Evolutionary conservation across 2,329 filamentous ascomycete genomes (phyloP), one percentile per base, ranked within the genome.

Genomic region (Diaporthe citri): DNA sequence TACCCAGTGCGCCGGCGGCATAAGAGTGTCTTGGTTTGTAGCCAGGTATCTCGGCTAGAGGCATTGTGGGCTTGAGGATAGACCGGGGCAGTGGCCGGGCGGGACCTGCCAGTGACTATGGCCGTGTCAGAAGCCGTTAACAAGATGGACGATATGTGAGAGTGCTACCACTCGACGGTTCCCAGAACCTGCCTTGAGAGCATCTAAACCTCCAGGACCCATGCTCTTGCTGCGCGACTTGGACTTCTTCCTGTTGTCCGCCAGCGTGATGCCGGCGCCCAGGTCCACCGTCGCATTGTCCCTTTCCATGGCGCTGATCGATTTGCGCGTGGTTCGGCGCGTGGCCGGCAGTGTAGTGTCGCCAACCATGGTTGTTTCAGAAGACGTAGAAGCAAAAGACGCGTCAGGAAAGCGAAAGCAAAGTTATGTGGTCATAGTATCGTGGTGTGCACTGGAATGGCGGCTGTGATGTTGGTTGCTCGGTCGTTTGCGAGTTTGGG

Each of bases 181-280:
- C 46, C 94, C 94, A 80, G 88, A 90, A 59, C 90, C 90, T 80
- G 93, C 90, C 83, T 93, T 95, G 73, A 97, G 88, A 74, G 93
- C 93, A 87, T 97, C 95, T 60, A 98, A 85, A 36, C 96, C 95
- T 69, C 96, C 97, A 22, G 97, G 96, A 3, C 97, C 97, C 79
- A 99, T 93, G 85, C 96, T 98, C 87, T 98, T 98, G 85, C 96
- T 98, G 78, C 97, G 92, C 75, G 93, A 94, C 73, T 76, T 76
- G n/a, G 75, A 71, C 85, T 95, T 96, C 85, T 89, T 90, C 77
- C 89, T 87, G 80, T 83, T 88, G 75, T 86, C 87, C 41, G 86
- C 87, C 78, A 88, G 81, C 74, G 86, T 85, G 78, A 89, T 88
- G 76, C 87, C 88, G 77, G 89, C 88, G 76, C 87, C 89, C 74